phyloP scores from a whole-genome alignment of 176 grass and related monocot species.

The Areca catechu region DNA sequence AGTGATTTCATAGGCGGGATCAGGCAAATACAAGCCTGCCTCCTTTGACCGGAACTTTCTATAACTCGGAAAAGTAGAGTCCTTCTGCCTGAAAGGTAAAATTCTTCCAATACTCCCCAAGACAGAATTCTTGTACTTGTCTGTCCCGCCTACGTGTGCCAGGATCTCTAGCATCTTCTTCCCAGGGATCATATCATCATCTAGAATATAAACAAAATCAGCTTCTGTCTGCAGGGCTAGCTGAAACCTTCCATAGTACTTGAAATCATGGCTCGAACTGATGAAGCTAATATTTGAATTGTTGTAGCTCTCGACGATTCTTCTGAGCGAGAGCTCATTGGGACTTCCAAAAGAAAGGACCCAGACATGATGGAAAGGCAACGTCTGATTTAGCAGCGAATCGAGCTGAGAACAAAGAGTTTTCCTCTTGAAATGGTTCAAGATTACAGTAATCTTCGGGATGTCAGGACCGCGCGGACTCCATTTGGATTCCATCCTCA shows the following conservation, averaged over 20 bases:
- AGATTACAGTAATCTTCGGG: constrained; percentile 68
- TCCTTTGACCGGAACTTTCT: constrained; percentile 77
- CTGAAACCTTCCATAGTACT: constrained; percentile 96
- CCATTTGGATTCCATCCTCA: constrained; percentile 65
- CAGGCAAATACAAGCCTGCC: constrained; percentile 79
- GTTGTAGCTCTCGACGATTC: constrained; percentile 79
- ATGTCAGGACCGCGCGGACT: not conserved
- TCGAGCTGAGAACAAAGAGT: constrained; percentile 92
- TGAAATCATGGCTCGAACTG: constrained; percentile 83
- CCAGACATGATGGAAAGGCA: constrained; percentile 88
- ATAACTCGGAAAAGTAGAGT: constrained; percentile 90
- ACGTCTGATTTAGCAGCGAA: constrained; percentile 54
- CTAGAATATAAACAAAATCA: constrained; percentile 84
- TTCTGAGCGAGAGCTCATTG: constrained; percentile 46
- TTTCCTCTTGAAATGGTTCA: constrained; percentile 90
- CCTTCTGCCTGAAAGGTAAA: constrained; percentile 77
- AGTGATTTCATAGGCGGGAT: constrained; percentile 85
- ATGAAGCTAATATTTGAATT: constrained; percentile 81
- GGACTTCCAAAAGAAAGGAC: constrained; percentile 85
- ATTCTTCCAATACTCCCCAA: constrained; percentile 86
- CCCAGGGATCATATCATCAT: constrained; percentile 94
- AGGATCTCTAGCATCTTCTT: constrained; percentile 82
- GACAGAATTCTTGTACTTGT: constrained; percentile 78
- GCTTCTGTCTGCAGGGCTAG: constrained; percentile 83
- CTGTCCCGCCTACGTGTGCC: constrained; percentile 66